Conservation (phyloP, 257 asterid species). For the Schizonepeta tenuifolia region DNA sequence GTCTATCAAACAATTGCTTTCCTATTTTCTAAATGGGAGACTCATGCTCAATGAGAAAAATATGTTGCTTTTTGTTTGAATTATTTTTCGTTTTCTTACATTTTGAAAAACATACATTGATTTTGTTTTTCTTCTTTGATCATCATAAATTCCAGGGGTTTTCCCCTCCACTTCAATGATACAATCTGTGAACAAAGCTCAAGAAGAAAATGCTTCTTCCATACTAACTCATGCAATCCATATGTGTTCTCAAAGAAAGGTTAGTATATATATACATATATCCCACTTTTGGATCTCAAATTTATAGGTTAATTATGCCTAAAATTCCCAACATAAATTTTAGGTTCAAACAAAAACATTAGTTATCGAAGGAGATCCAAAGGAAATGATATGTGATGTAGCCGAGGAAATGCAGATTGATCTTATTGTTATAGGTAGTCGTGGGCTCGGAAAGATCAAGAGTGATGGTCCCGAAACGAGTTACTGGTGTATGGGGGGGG, state of each 20-base stretch:
- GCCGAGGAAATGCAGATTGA: slow-evolving; percentile 47
- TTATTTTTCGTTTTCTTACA: no score
- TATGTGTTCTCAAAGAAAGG: slow-evolving; percentile 42
- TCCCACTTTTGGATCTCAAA: no score
- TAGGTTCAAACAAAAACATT: slow-evolving; percentile 32
- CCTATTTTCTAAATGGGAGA: no score
- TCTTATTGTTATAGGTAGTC: slow-evolving; percentile 59
- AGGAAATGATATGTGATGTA: slow-evolving; percentile 54
- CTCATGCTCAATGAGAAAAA: no score
- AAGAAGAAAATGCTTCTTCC: slow-evolving; percentile 38
- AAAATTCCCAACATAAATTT: neutral
- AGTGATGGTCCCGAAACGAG: no score
- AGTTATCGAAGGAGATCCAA: slow-evolving; percentile 55
- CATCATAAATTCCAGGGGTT: slow-evolving; percentile 23
- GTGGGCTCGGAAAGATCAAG: slow-evolving; percentile 64
- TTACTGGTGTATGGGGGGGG: no score
- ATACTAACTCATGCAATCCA: slow-evolving; percentile 41
- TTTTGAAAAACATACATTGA: no score
- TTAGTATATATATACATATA: neutral
- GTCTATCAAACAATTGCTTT: no score
- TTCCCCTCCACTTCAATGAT: slow-evolving; percentile 39
- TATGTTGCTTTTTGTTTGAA: no score
- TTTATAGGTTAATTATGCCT: no score
- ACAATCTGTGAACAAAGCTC: slow-evolving; percentile 40
- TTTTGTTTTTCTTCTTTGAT: neutral